Evolutionary conservation across 2,329 filamentous ascomycete species (phyloP), one percentile per base, ranked within the genome.

Genomic region (Dactylonectria macrodidyma): DNA sequence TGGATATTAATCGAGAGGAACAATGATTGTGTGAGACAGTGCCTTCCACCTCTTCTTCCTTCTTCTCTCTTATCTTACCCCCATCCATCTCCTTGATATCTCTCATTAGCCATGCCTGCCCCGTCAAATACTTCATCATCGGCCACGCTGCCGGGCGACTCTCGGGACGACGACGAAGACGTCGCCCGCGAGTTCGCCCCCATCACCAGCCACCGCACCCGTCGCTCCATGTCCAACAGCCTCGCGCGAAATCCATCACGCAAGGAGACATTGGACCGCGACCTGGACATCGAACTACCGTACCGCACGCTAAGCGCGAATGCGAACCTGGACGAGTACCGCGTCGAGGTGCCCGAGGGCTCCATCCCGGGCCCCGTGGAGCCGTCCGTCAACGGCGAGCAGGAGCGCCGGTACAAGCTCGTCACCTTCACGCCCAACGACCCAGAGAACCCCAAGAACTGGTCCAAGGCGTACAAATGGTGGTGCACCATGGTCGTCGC

Each of bases 401-500:
- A 69, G 50, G 76, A 78, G 57, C 74, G 75, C 7, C 73, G 76
- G 24, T 87, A 87, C 78, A 82, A 83, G 71, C 89, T 92, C 3
- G 88, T 91, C 55, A 84, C 84, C 0, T 97, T 96, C 77, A 88
- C 85, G 4, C 86, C 91, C 3, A 83, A 90, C 66, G 93, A 96
- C 78, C 88, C 89, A 0, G 92, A 91, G 71, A 95, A 95, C 76
- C 93, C 94, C 0, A 95, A 95, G 85, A 96, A 95, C 80, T 96
- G 93, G 93, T 89, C 87, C 64, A 94, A 94, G 79, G 84, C 82
- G 1, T 92, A 84, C 79, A 96, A 95, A 81, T 95, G 93, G 93
- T 93, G 91, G 76, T 91, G 89, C 77, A 97, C 94, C 26, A 94
- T 97, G 91, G 90, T 94, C 16, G 93, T 97, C 0, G 92, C 94